Evolutionary conservation across 208 protist genomes (phyloP).

Genomic region (Angomonas desouzai): DNA sequence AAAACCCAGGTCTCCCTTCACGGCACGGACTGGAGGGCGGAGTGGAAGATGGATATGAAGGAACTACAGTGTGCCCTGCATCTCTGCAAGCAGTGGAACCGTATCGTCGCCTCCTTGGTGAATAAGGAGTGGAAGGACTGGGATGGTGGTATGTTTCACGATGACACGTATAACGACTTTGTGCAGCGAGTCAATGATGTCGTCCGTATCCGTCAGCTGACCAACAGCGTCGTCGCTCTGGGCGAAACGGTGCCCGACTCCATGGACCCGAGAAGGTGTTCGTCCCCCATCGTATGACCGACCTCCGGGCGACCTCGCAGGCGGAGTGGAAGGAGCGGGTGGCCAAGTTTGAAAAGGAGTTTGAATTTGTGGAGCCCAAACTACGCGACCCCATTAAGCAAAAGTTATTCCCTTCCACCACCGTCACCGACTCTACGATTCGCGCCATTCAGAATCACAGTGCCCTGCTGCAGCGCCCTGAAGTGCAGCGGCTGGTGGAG

Average conservation of each 20-base stretch:
- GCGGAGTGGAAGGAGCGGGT: slow-evolving; percentile 52
- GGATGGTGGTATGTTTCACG: slow-evolving; percentile 69
- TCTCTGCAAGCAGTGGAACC: slow-evolving; percentile 69
- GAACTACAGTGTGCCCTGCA: slow-evolving; percentile 52
- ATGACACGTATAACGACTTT: slow-evolving; percentile 70
- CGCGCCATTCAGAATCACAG: slow-evolving; percentile 47
- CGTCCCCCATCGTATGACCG: slow-evolving; percentile 54
- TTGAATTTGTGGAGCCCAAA: slow-evolving; percentile 74
- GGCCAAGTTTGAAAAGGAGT: slow-evolving; percentile 76
- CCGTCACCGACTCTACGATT: slow-evolving; percentile 31
- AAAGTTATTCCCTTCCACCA: slow-evolving; percentile 30
- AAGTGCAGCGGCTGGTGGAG: slow-evolving; percentile 42
- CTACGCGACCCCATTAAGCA: slow-evolving; percentile 63
- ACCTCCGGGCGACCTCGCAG: slow-evolving; percentile 36
- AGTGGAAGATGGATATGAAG: slow-evolving; percentile 66
- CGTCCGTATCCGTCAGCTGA: slow-evolving; percentile 60
- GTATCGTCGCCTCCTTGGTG: slow-evolving; percentile 34
- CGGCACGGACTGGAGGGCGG: slow-evolving; percentile 65
- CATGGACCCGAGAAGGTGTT: slow-evolving; percentile 79
- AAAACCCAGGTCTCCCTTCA: slow-evolving; percentile 66
- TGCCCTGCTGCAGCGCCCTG: slow-evolving; percentile 50
- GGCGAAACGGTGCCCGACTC: slow-evolving; percentile 36
- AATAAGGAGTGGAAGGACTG: slow-evolving; percentile 67
- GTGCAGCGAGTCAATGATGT: slow-evolving; percentile 58
- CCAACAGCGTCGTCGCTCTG: slow-evolving; percentile 34